Base-by-base conservation (phyloP, 1,284 basidiomycete genomes). In the Chondrostereum purpureum region DNA sequence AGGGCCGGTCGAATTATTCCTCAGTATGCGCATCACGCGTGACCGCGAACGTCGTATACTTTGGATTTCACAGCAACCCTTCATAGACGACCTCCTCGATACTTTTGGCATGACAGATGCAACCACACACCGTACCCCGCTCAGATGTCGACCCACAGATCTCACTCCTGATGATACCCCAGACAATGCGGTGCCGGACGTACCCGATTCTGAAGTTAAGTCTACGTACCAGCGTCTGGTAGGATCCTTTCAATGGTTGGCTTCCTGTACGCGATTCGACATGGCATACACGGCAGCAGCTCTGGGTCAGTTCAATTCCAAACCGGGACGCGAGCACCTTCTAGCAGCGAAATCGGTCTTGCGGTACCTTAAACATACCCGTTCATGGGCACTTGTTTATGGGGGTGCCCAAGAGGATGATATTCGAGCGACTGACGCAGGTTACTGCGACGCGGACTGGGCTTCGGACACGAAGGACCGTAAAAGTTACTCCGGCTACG, bases 31-130 rank as follows among this genome's bases (percentile, higher is more conserved):
- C 11, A 44, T 48, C 24, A 17, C 12, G 11, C 12, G 21, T 4
- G 33, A 43, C n/a, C 40, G 23, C 4, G 4, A 1, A 27, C 14
- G 2, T 10, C 24, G 39, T 13, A 27, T 12, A 3, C 13, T 45
- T 8, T 45, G 47, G 42, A 16, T 48, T 1, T 44, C 47, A 5
- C 47, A 48, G 16, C 20, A 31, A 2, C 6, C 19, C 2, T 48
- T 37, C 33, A 21, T 48, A 4, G 37, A 27, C n/a, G 47, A 48
- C 4, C 23, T 48, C 6, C 31, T 48, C 11, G 47, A 44, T 11
- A n/a, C 21, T 5, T 48, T 17, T 31, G 22, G 38, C 14, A n/a
- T n/a, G n/a, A n/a, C n/a, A n/a, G n/a, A n/a, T n/a, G n/a, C n/a
- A n/a, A n/a, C n/a, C n/a, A n/a, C 14, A 44, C 1, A 23, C 14